A percentile compares a stretch with the other conserved stretches of the same genome.
These are phyloP conservation scores for Septoria linicola DNA, from an alignment of 2,329 filamentous ascomycete species.

Conservation along the genomic window DNA sequence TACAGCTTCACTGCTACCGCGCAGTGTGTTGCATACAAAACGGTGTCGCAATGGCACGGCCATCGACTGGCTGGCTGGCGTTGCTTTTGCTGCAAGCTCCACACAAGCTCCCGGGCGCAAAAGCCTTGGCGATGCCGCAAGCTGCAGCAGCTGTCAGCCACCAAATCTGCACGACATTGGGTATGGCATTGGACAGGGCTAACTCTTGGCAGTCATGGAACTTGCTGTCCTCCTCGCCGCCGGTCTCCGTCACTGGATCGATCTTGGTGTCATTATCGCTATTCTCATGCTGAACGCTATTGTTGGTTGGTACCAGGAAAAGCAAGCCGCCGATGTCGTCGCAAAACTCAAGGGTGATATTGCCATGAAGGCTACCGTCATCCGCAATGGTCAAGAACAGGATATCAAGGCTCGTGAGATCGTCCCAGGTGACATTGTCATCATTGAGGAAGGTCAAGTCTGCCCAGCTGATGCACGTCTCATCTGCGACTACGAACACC, in stretches of 20 bases:
- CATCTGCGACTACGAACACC: constrained; percentile 70
- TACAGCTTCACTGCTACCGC: constrained; percentile 15
- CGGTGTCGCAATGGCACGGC: constrained; percentile 28
- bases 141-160: constrained; percentile 15
- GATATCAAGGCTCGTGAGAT: constrained; percentile 72
- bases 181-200: constrained; percentile 17
- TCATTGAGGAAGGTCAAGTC: constrained; percentile 70
- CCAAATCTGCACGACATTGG: constrained; percentile 10
- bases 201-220: constrained; percentile 64
- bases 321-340: constrained; percentile 75
- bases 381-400: constrained; percentile 66
- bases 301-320: constrained; percentile 79
- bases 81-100: constrained; percentile 25
- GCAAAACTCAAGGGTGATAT: constrained; percentile 75
- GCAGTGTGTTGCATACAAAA: constrained; percentile 14
- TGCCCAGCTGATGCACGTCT: constrained; percentile 69
- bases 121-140: constrained; percentile 25
- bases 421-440: constrained; percentile 72
- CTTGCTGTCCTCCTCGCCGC: constrained; percentile 70
- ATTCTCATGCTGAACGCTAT: constrained; percentile 73
- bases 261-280: constrained; percentile 74
- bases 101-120: constrained; percentile 31
- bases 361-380: constrained; percentile 68
- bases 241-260: constrained; percentile 73
- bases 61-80: constrained; percentile 10